phyloP scores from a whole-genome alignment of 2,329 filamentous ascomycete genomes.

The Venturiaceae sp. region DNA sequence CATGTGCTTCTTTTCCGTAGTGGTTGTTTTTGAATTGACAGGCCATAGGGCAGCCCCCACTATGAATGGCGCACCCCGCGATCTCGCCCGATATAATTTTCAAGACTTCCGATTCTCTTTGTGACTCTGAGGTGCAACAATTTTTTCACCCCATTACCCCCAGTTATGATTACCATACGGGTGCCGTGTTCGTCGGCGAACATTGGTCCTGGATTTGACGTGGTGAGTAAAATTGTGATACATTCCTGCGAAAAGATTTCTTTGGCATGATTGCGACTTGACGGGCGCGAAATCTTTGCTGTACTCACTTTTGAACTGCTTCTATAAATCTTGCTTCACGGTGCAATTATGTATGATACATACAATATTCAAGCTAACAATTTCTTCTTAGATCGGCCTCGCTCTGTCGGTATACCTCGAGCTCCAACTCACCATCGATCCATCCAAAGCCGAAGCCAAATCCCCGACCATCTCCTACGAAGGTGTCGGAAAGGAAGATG shows the following conservation, averaged over 20 bases:
- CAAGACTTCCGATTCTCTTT: no score
- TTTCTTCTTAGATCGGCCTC: constrained; percentile 56
- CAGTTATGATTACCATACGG: constrained; percentile 42
- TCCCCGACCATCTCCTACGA: constrained; percentile 65
- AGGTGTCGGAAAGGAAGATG: constrained; percentile 64
- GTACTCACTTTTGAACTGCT: not conserved
- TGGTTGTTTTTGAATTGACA: not conserved
- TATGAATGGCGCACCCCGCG: no score
- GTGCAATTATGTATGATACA: not conserved
- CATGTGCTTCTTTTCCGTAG: not conserved
- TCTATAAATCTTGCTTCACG: not conserved
- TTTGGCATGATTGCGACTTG: not conserved
- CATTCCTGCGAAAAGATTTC: not conserved
- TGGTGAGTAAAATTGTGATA: constrained; percentile 26
- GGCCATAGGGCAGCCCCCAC: not conserved
- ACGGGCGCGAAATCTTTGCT: not conserved
- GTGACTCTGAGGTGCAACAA: no score
- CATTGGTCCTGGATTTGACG: constrained; percentile 93
- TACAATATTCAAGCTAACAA: not conserved
- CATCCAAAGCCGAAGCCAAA: constrained; percentile 63
- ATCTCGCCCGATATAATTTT: no score
- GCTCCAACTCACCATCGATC: constrained; percentile 63
- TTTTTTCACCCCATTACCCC: not conserved
- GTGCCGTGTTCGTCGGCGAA: constrained; percentile 95
- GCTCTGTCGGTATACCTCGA: constrained; percentile 92